Conservation (phyloP, 2,329 filamentous ascomycete genomes). For the Diaporthe sp. region DNA sequence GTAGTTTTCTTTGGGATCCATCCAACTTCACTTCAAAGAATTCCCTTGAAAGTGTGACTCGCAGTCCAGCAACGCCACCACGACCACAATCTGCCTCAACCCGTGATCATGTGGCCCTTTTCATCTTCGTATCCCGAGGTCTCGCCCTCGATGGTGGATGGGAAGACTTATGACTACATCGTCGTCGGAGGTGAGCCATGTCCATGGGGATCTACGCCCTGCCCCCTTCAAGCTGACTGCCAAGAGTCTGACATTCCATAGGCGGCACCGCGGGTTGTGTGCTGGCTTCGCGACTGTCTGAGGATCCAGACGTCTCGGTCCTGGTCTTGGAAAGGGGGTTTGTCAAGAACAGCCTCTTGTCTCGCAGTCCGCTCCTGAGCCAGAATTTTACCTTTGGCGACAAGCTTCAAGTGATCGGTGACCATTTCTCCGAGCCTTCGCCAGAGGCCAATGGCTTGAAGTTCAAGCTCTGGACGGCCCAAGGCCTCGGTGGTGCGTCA, state of each 20-base stretch:
- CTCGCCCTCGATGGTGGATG: neutral
- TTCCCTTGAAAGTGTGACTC: too few relatives aligned
- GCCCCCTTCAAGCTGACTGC: too few relatives aligned
- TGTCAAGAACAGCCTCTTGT: constrained; percentile 42
- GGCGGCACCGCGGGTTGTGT: constrained; percentile 60
- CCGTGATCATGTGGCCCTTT: neutral
- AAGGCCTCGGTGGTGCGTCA: constrained; percentile 46
- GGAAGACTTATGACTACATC: constrained; percentile 7
- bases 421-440: constrained; percentile 43
- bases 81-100: too few relatives aligned
- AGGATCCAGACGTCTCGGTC: constrained; percentile 48
- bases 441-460: constrained; percentile 35
- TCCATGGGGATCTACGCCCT: too few relatives aligned
- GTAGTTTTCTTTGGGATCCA: too few relatives aligned
- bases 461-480: constrained; percentile 39
- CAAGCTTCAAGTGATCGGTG: constrained; percentile 39
- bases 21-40: too few relatives aligned
- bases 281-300: constrained; percentile 55
- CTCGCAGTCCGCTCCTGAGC: constrained; percentile 45
- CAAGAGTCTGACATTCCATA: neutral
- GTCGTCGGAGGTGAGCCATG: constrained; percentile 8
- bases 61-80: too few relatives aligned
- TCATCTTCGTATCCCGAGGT: neutral
- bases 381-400: constrained; percentile 40
- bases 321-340: constrained; percentile 50